Conservation (phyloP, 2,329 filamentous ascomycete genomes). For the Alternaria alternata region DNA sequence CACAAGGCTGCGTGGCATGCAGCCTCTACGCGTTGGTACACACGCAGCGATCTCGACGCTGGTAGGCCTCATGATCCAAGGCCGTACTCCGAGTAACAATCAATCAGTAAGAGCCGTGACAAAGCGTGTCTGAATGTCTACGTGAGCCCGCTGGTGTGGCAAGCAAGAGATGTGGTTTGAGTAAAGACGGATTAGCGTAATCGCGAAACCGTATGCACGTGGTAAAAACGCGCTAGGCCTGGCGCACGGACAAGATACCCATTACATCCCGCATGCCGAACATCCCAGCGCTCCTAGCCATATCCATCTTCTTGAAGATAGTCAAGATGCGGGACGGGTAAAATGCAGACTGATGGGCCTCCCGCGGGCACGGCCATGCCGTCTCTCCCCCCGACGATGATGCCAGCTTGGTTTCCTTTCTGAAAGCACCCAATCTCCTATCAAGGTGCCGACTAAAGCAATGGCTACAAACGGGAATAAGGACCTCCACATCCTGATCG, state of each 20-base stretch:
- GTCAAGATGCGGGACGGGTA: not conserved
- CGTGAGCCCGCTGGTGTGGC: no score
- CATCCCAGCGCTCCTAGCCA: not conserved
- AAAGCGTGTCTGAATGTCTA: no score
- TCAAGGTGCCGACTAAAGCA: not conserved
- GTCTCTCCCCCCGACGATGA: not conserved
- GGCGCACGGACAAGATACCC: not conserved
- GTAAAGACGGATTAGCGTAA: no score
- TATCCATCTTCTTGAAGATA: not conserved
- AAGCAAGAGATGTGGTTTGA: no score
- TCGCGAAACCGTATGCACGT: not conserved
- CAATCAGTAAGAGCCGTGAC: no score
- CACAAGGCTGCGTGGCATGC: no score
- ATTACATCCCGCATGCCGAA: not conserved
- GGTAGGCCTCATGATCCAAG: no score
- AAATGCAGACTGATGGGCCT: not conserved
- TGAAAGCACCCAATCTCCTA: not conserved
- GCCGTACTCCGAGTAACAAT: no score
- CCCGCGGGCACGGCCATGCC: not conserved
- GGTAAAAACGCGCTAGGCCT: not conserved
- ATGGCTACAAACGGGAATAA: not conserved
- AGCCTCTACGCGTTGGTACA: no score
- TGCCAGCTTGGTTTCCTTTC: accelerated
- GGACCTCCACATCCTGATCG: not conserved
- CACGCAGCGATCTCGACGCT: no score